Percentiles rank a stretch among this genome's conserved stretches.
phyloP scores from a whole-genome alignment of 345 rosid species.

The Eucalyptus marginata region DNA sequence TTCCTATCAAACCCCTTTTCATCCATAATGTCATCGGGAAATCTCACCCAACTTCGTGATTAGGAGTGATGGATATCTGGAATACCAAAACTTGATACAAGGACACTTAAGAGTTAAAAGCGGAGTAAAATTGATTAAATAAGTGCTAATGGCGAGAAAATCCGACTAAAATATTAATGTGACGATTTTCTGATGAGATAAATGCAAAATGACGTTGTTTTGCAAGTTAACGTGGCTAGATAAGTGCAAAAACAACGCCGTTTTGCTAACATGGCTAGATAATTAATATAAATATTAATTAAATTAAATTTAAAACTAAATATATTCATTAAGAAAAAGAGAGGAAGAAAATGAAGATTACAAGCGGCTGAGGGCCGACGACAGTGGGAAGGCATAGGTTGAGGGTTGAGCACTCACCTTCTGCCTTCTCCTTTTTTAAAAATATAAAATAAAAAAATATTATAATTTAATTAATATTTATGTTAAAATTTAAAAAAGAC shows the following conservation, averaged over 20 bases:
- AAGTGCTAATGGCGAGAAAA: rapidly evolving
- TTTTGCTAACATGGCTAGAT: too few relatives aligned
- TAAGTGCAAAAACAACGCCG: rapidly evolving
- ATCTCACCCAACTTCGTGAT: too few relatives aligned
- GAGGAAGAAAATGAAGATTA: too few relatives aligned
- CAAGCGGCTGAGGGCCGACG: rapidly evolving
- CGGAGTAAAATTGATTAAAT: rapidly evolving
- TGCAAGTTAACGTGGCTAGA: rapidly evolving
- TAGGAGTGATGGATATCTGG: rapidly evolving
- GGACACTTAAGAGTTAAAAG: rapidly evolving
- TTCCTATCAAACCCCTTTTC: background rate
- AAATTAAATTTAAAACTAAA: too few relatives aligned
- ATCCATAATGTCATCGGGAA: background rate
- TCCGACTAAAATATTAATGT: rapidly evolving
- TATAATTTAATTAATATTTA: too few relatives aligned
- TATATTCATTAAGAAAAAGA: too few relatives aligned
- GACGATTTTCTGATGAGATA: rapidly evolving
- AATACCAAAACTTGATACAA: rapidly evolving
- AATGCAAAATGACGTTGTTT: rapidly evolving
- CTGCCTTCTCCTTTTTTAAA: rapidly evolving
- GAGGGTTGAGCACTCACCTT: rapidly evolving
- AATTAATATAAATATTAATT: too few relatives aligned
- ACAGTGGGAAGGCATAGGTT: rapidly evolving
- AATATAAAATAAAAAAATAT: too few relatives aligned
- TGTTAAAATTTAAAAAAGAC: too few relatives aligned